Percentiles rank a stretch among this genome's conserved stretches.
phyloP scores from a whole-genome alignment of 2,329 filamentous ascomycete genomes.

The Diaporthe nobilis region DNA sequence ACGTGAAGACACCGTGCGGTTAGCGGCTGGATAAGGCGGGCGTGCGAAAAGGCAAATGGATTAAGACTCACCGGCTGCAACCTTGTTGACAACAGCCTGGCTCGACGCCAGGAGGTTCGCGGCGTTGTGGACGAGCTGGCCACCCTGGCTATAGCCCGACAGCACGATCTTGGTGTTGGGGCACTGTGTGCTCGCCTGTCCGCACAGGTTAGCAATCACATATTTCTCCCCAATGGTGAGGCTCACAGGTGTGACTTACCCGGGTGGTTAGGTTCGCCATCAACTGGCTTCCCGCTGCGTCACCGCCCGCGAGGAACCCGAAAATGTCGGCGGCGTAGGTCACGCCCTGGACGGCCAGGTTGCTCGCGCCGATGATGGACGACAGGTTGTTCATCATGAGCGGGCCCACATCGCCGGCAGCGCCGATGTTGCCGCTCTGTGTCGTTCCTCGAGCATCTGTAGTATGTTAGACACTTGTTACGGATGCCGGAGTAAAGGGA shows the following conservation, averaged over 20 bases:
- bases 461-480: not conserved
- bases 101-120: slow-evolving; percentile 43
- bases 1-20: not conserved
- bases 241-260: not conserved
- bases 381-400: slow-evolving; percentile 45
- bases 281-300: slow-evolving; percentile 41
- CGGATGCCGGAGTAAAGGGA: no score
- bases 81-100: slow-evolving; percentile 41
- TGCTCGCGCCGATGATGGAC: slow-evolving; percentile 38
- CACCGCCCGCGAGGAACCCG: slow-evolving; percentile 47
- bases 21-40: not conserved
- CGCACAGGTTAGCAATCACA: not conserved
- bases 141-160: slow-evolving; percentile 55
- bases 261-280: slow-evolving; percentile 38
- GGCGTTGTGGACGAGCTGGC: slow-evolving; percentile 50
- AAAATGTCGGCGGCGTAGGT: slow-evolving; percentile 46
- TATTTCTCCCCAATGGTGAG: not conserved
- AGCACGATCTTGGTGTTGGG: slow-evolving; percentile 58
- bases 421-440: slow-evolving; percentile 40
- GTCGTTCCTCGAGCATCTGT: slow-evolving; percentile 37
- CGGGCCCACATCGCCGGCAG: slow-evolving; percentile 45
- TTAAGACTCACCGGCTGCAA: slow-evolving; percentile 37
- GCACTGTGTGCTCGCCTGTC: slow-evolving; percentile 47
- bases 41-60: not conserved
- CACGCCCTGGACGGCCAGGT: slow-evolving; percentile 48